A percentile compares a stretch with the other conserved stretches of the same genome.
Evolutionary conservation across 192 early-diverging fungal genomes (phyloP).

Genomic region (Diversispora eburnea): DNA sequence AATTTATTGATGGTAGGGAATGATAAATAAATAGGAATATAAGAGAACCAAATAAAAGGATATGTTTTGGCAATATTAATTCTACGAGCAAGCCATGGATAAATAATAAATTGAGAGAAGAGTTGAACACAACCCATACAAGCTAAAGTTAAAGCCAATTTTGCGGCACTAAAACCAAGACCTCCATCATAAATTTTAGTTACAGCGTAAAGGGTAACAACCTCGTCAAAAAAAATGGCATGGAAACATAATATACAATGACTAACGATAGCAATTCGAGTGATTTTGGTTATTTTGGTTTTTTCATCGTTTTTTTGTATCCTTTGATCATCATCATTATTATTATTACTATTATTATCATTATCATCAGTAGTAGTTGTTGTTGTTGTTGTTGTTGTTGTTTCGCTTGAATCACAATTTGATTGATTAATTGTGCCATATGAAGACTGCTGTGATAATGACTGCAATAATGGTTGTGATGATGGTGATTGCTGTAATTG

Average conservation of each 20-base stretch:
- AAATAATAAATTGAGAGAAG: conserved; percentile 43
- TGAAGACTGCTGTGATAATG: too few relatives aligned
- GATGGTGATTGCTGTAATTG: too few relatives aligned
- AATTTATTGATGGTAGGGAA: conserved; percentile 37
- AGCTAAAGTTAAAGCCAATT: conserved; percentile 44
- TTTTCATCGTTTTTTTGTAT: neutral
- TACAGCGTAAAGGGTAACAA: conserved; percentile 44
- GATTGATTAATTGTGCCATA: too few relatives aligned
- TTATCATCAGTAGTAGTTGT: neutral
- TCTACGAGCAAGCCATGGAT: conserved; percentile 36
- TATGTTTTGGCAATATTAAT: conserved; percentile 38
- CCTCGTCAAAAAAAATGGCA: conserved; percentile 51
- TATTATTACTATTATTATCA: neutral
- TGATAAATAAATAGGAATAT: conserved; percentile 38
- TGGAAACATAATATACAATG: conserved; percentile 44
- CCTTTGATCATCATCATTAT: neutral
- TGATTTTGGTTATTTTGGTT: conserved; percentile 27
- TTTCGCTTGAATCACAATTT: too few relatives aligned
- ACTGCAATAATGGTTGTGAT: too few relatives aligned
- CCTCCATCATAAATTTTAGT: conserved; percentile 41
- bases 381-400: too few relatives aligned
- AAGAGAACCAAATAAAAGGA: conserved; percentile 34
- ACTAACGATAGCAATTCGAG: conserved; percentile 30
- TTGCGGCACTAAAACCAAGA: conserved; percentile 38
- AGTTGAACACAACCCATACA: conserved; percentile 43